A percentile compares a stretch with the other conserved stretches of the same genome.
phyloP scores from a whole-genome alignment of 2,329 filamentous ascomycete genomes.

The Apiospora kogelbergensis region DNA sequence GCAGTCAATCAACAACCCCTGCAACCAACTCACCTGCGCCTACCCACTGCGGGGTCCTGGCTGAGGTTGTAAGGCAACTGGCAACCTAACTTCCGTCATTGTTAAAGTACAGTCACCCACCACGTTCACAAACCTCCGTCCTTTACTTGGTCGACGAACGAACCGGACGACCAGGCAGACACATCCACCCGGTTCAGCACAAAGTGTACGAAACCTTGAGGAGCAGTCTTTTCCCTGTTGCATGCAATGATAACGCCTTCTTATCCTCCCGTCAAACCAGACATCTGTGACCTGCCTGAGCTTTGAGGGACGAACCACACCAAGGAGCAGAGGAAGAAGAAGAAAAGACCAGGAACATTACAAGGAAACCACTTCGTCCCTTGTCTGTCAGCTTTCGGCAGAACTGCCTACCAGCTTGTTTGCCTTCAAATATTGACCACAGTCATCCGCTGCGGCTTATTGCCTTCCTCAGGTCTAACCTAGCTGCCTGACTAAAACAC shows the following conservation, averaged over 20 bases:
- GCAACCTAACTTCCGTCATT: constrained; percentile 5
- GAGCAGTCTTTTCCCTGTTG: not conserved
- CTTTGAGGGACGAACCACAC: not conserved
- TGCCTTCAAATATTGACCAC: not conserved
- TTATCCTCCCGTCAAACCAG: not conserved
- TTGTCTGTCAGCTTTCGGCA: not conserved
- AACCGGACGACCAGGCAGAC: constrained; percentile 1
- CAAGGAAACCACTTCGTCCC: not conserved
- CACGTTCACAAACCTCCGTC: not conserved
- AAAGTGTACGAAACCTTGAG: constrained; percentile 3
- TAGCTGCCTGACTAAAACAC: not conserved
- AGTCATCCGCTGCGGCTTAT: not conserved
- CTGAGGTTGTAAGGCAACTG: constrained; percentile 1
- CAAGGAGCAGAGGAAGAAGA: not conserved
- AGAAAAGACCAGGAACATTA: not conserved
- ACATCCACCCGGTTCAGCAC: not conserved
- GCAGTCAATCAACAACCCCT: not conserved
- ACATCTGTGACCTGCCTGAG: not conserved
- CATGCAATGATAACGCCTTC: not conserved
- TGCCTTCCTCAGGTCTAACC: not conserved
- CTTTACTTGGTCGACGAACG: not conserved
- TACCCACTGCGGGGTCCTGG: constrained; percentile 6
- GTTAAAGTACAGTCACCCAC: not conserved
- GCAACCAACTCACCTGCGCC: not conserved
- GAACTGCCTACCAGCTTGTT: not conserved